Evolutionary conservation across 179 eudicot genomes (phyloP), one percentile per base, ranked within the genome.

Genomic region (Kewa caespitosa): DNA sequence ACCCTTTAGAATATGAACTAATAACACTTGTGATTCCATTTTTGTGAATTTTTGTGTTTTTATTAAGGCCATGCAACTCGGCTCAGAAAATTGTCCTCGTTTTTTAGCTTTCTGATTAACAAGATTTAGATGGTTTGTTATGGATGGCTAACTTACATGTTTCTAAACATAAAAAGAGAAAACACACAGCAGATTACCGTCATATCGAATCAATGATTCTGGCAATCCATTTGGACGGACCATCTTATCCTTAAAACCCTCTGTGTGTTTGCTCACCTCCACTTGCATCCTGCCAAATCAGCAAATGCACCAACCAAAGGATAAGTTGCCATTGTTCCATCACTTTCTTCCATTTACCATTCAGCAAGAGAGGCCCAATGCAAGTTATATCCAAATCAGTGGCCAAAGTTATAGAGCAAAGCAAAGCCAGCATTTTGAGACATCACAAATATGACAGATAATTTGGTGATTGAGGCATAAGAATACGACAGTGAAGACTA

Each of bases 221-320:
- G 98, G 97, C n/a, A 96, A 81, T 31, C 99, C 99, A 70, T 96
- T 96, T 61, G 99, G 98, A 33, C 99, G 96, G 78, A 87, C 81
- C 84, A 67, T 77, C 80, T 91, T 94, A 60, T 91, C 99, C 83
- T 90, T 96, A 65, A 67, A 68, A 28, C 99, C 99, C 74, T 96
- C 99, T 9, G 99, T 96, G 79, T 96, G 99, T 84, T 93, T 96
- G 90, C 96, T 93, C 75, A 96, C 99, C 84, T 96, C 99, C 83
- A 96, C 96, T 86, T 84, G 98, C 99, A 96, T 96, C 80, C 99
- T 96, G 90, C 81, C 80, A 90, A 57, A 39, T 81, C 77, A 81
- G 70, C 81, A 80, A 80, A 67, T 22, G 6, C 41, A 39, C 42
- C 61, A 78, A 67, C 38, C 17, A 23, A 33, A 62, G 36, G 77